phyloP scores from a whole-genome alignment of 2,329 filamentous ascomycete genomes.

The Colletotrichum godetiae region DNA sequence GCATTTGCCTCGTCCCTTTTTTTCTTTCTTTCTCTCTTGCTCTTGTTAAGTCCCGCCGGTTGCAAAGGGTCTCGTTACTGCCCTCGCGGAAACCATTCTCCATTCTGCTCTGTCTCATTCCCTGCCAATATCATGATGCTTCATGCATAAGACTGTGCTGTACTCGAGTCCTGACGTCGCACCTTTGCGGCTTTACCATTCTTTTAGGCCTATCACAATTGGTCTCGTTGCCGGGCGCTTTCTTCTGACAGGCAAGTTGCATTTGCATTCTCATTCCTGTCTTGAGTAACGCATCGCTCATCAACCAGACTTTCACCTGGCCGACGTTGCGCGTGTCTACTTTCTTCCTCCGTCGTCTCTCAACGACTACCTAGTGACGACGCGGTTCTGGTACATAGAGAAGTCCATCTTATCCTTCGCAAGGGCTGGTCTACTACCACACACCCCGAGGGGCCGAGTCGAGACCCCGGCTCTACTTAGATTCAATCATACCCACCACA shows the following conservation, averaged over 20 bases:
- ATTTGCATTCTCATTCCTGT: background rate
- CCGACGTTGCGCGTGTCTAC: background rate
- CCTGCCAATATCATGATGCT: slow-evolving; percentile 32
- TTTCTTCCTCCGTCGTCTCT: background rate
- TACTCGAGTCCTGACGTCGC: slow-evolving; percentile 5
- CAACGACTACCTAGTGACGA: background rate
- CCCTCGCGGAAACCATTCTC: background rate
- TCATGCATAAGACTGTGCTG: slow-evolving; percentile 25
- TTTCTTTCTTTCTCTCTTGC: background rate
- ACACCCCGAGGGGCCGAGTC: slow-evolving; percentile 26
- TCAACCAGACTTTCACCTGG: background rate
- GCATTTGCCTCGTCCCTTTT: background rate
- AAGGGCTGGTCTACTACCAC: slow-evolving; percentile 22
- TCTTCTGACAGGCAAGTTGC: background rate
- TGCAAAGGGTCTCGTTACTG: slow-evolving; percentile 1
- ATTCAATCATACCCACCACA: slow-evolving; percentile 35
- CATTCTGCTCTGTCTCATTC: background rate
- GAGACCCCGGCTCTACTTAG: slow-evolving; percentile 31
- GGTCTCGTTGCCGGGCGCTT: slow-evolving; percentile 3
- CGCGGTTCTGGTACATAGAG: background rate
- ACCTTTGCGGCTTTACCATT: background rate
- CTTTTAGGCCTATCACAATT: slow-evolving; percentile 18
- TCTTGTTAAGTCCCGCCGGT: slow-evolving; percentile 1
- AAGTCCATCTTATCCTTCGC: slow-evolving; percentile 30
- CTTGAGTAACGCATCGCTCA: background rate